Evolutionary conservation across 179 eudicot species (phyloP).

Genomic region (Beta corolliflora): DNA sequence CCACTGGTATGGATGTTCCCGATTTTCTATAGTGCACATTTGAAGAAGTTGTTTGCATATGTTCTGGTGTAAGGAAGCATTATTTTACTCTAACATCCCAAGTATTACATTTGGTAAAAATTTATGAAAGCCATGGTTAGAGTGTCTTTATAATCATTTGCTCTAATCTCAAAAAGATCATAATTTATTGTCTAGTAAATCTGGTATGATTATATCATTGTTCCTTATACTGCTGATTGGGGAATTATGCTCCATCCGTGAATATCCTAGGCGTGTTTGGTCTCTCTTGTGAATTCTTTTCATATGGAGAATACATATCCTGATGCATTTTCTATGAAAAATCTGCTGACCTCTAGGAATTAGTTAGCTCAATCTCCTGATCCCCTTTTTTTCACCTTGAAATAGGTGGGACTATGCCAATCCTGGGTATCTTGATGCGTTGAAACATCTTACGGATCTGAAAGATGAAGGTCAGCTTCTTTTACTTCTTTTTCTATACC

Average conservation of each 20-base stretch:
- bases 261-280: neutral
- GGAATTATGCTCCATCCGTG: neutral
- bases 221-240: neutral
- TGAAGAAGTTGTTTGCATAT: neutral
- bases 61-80: neutral
- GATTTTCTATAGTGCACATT: neutral
- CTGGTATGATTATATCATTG: neutral
- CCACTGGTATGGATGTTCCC: slow-evolving; percentile 64
- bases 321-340: neutral
- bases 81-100: neutral
- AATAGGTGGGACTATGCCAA: slow-evolving; percentile 98
- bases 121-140: neutral
- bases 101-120: neutral
- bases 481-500: neutral
- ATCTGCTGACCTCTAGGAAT: neutral
- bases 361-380: neutral
- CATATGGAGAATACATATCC: neutral
- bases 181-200: neutral
- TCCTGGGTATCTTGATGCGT: slow-evolving; percentile 93
- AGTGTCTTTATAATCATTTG: neutral
- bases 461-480: slow-evolving; percentile 76
- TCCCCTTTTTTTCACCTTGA: slow-evolving; percentile 21
- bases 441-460: slow-evolving; percentile 92
- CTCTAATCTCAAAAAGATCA: no score
- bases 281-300: neutral